Evolutionary conservation across 495 filamentous ascomycete genomes (phyloP), one percentile per base, ranked within the genome.

Genomic region (Xylaria sp.): DNA sequence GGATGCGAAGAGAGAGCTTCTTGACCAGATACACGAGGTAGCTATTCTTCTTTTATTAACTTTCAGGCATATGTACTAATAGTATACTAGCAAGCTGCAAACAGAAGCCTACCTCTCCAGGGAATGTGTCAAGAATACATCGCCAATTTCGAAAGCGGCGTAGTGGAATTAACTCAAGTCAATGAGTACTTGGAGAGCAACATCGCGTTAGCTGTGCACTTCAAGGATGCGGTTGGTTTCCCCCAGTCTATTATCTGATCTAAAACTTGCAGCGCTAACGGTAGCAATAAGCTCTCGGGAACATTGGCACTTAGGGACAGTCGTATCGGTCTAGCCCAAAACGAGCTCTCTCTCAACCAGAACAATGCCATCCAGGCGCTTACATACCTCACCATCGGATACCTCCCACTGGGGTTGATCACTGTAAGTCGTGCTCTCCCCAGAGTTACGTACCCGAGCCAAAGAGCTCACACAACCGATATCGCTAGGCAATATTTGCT

Each of bases 101-200:
- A 37, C 31, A 58, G 55, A 58, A 37, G 55, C 15, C 55, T n/a
- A n/a, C 15, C 55, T 58, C 55, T 58, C 5, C 55, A 58, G 15
- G 55, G 31, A 58, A 58, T 58, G 55, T 58, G 55, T 21, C 55
- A 58, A 37, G 55, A 58, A n/a, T 58, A 58, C 31, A 58, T 58
- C 17, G 55, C 29, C 31, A 21, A 9, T 37, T 58, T 37, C 17
- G 55, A 58, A n/a, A 58, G 55, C 6, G 31, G 14, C 19, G 31
- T 58, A 3, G 15, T 58, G 55, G 55, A 58, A 35, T 37, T 58
- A 8, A 37, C 17, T n/a, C 55, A 37, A 37, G 26, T 58, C 17
- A n/a, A 37, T n/a, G 29, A 58, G 31, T 58, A 58, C 31, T 37
- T 58, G 6, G 55, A 37, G 55, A 58, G 55, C 31, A 58, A 58